phyloP scores from a whole-genome alignment of 768 basidiomycete species.

The Leccinum subtestaceum region DNA sequence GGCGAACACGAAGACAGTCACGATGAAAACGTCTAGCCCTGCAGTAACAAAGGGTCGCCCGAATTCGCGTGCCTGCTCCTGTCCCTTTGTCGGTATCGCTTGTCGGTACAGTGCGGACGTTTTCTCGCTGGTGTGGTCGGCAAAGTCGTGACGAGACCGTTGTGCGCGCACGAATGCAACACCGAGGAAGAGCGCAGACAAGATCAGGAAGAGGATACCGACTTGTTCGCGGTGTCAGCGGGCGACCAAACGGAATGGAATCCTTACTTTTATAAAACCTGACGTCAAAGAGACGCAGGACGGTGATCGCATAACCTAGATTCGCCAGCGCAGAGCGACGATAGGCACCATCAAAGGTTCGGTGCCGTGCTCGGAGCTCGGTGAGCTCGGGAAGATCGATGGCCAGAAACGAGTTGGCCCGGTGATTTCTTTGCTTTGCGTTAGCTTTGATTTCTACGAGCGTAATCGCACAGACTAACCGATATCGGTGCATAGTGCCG shows the following conservation, averaged over 20 bases:
- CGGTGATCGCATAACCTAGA: constrained; percentile 69
- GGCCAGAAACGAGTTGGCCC: constrained; percentile 49
- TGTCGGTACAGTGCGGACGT: constrained; percentile 26
- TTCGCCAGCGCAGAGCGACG: constrained; percentile 70
- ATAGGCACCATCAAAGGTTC: constrained; percentile 85
- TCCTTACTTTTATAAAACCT: constrained; percentile 69
- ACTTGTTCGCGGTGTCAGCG: constrained; percentile 26
- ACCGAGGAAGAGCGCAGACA: constrained; percentile 59
- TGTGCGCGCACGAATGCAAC: constrained; percentile 58
- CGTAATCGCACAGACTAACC: constrained; percentile 15
- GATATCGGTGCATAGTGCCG: constrained; percentile 21
- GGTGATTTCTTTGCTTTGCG: constrained; percentile 38
- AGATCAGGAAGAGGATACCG: constrained; percentile 61
- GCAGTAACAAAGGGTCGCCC: constrained; percentile 80
- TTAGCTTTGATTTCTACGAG: neutral
- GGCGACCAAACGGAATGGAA: too few relatives aligned
- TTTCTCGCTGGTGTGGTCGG: constrained; percentile 49
- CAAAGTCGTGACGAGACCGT: constrained; percentile 73
- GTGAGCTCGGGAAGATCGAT: constrained; percentile 58
- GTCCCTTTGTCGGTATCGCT: constrained; percentile 56
- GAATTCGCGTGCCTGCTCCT: constrained; percentile 59
- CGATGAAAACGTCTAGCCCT: constrained; percentile 63
- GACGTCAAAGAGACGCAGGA: constrained; percentile 75
- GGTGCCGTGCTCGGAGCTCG: constrained; percentile 74
- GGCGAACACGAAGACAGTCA: constrained; percentile 56